Evolutionary conservation across 192 early-diverging fungal genomes (phyloP), one percentile per base, ranked within the genome.

Genomic region (Dimargaris xerosporica): DNA sequence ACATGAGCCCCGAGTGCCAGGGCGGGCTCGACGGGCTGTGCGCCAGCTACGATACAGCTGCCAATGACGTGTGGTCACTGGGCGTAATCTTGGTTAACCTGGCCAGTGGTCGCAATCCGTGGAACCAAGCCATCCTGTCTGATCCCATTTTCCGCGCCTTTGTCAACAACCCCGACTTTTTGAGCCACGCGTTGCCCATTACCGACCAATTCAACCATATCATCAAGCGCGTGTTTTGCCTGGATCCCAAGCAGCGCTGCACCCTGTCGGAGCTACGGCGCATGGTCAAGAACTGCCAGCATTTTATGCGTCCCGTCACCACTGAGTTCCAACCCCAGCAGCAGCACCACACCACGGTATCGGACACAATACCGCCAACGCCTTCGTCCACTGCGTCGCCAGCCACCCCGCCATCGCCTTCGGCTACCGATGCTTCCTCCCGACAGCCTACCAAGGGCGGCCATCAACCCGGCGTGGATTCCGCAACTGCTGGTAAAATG

Each of bases 81-180:
- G 93, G 91, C 39, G 78, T 96, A 28, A 88, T 96, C 59, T 77
- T 96, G 39, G 79, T 93, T 71, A 96, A 96, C 69, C 69, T 96
- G 65, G 71, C 90, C 47, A 83, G 82, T 29, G 90, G 91, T 31
- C 82, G 90, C 61, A 90, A 90, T 62, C 86, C 86, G 16, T 88
- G 86, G 88, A 80, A 82, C 62, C 75, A 80, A 52, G 83, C 85
- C 16, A 78, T 79, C 62, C 66, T 74, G 1, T 72, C 84, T 5
- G 92, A 94, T 62, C 80, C 85, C 7, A 84, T 88, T 25, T 94
- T 91, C 75, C 73, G 76, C 50, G 82, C 88, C 47, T 89, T 79
- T 66, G 62, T 80, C 9, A 66, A 72, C 43, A 75, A 89, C 58
- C 81, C 83, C 23, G 64, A 75, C 41, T 77, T 89, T 50, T 62